Conservation (phyloP, 1,139 yeast genomes). For the Taphrina pruni region DNA sequence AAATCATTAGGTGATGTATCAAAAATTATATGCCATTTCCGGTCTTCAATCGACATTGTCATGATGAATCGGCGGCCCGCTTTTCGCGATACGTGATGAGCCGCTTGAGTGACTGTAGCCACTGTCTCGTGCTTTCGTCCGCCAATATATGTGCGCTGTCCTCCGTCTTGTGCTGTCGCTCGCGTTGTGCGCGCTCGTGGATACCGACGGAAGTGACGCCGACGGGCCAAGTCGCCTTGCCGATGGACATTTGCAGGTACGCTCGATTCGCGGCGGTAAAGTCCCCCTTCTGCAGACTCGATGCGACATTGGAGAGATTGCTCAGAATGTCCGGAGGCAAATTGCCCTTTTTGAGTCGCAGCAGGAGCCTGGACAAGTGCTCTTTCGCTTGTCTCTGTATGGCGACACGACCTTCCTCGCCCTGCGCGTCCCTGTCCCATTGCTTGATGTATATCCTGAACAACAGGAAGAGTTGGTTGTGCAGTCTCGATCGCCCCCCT, state of each 20-base stretch:
- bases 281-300: constrained; percentile 63
- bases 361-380: constrained; percentile 66
- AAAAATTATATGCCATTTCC: too few relatives aligned
- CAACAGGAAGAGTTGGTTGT: background rate
- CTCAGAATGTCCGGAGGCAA: constrained; percentile 59
- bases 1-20: constrained; percentile 20
- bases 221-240: constrained; percentile 92
- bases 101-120: constrained; percentile 79
- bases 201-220: constrained; percentile 82
- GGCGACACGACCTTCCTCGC: background rate
- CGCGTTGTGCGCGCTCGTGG: constrained; percentile 71
- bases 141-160: constrained; percentile 74
- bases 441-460: constrained; percentile 39
- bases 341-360: constrained; percentile 60
- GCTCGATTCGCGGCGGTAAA: constrained; percentile 67
- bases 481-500: constrained; percentile 3
- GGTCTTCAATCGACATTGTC: background rate
- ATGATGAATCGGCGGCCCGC: background rate
- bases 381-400: constrained; percentile 45
- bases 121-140: constrained; percentile 73
- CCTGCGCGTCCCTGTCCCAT: constrained; percentile 44
- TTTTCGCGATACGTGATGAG: constrained; percentile 59
- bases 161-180: constrained; percentile 51
- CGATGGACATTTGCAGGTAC: constrained; percentile 78
- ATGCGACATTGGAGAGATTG: constrained; percentile 65